phyloP scores from a whole-genome alignment of 2,329 filamentous ascomycete genomes.

The Scleromitrula shiraiana region DNA sequence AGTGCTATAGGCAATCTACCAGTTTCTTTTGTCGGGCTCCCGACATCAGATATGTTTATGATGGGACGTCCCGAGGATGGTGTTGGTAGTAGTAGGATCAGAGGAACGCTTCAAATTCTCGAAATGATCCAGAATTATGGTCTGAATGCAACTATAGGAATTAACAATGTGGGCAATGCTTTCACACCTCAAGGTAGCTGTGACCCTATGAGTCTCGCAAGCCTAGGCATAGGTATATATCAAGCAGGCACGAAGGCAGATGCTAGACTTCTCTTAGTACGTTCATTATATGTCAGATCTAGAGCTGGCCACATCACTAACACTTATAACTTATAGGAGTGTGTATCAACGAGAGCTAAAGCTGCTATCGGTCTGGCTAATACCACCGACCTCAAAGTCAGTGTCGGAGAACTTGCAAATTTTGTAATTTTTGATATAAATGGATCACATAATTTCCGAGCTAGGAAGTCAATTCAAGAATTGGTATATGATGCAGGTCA shows the following conservation, averaged over 20 bases:
- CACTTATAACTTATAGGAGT: constrained; percentile 18
- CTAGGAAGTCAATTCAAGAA: constrained; percentile 23
- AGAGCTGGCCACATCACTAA: constrained; percentile 8
- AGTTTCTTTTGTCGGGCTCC: constrained; percentile 59
- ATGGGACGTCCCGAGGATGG: constrained; percentile 41
- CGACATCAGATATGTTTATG: constrained; percentile 67
- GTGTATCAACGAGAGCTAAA: constrained; percentile 26
- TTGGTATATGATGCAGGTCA: constrained; percentile 25
- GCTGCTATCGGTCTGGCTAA: constrained; percentile 23
- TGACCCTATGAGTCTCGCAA: constrained; percentile 57
- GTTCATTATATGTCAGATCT: constrained; percentile 18
- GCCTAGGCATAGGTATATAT: constrained; percentile 57
- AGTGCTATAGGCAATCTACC: constrained; percentile 44
- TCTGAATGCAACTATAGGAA: constrained; percentile 52
- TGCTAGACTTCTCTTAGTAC: constrained; percentile 49
- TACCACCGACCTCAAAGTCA: constrained; percentile 13
- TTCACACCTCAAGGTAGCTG: constrained; percentile 63
- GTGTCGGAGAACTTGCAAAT: constrained; percentile 22
- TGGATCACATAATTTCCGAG: constrained; percentile 16
- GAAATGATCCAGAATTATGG: constrained; percentile 50
- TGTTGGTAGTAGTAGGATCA: constrained; percentile 31
- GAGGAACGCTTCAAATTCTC: constrained; percentile 55
- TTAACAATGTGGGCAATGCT: constrained; percentile 69
- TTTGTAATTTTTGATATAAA: constrained; percentile 25
- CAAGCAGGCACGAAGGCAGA: constrained; percentile 55